These are phyloP conservation scores for Cunninghamia lanceolata DNA, from an alignment of 75 land plant genomes.

Conservation along the genomic window DNA sequence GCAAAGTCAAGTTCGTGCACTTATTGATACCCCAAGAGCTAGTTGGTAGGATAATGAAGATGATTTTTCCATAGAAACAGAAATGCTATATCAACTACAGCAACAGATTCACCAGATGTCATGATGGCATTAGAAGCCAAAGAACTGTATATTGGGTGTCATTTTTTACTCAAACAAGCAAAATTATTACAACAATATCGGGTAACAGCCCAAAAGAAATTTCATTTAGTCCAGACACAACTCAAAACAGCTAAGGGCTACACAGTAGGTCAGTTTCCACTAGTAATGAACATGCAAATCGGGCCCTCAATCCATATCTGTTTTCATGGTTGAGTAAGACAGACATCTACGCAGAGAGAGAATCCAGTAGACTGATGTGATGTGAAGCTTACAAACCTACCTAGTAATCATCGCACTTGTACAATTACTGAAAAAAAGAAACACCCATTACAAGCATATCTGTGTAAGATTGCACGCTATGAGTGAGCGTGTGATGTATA, in stretches of 20 bases:
- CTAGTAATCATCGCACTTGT: no score
- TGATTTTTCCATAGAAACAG: background rate
- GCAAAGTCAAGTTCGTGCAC: background rate
- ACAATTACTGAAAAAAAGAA: no score
- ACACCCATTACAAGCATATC: no score
- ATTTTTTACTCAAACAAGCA: background rate
- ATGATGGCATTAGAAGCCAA: background rate
- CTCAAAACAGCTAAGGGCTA: background rate
- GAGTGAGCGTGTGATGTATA: no score
- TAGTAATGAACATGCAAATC: background rate
- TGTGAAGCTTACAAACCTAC: background rate
- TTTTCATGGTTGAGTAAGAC: background rate
- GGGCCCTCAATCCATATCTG: background rate
- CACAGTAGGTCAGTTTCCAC: background rate
- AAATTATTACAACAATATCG: background rate
- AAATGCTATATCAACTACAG: background rate
- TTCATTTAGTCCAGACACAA: background rate
- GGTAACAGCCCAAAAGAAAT: background rate
- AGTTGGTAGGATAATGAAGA: background rate
- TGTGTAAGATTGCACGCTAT: no score
- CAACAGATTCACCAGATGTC: background rate
- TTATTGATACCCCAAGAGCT: background rate
- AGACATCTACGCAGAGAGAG: background rate
- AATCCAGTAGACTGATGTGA: background rate
- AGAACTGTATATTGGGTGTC: background rate